Base-by-base conservation (phyloP, 768 basidiomycete species). In the Paxillus ammoniavirescens region DNA sequence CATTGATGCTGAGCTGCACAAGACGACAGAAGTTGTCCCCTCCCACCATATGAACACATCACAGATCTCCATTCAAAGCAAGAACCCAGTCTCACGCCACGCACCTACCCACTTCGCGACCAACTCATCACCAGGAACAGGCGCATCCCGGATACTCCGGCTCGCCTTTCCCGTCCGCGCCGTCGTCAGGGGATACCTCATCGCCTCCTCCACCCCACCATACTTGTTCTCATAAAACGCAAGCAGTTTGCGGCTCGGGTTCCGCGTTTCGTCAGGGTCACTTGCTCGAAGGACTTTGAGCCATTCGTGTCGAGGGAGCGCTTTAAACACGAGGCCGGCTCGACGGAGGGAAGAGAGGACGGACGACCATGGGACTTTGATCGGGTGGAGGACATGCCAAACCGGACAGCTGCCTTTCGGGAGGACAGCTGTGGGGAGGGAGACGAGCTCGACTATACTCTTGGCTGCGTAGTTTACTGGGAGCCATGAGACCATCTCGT, bases 391-490 rank as follows among this genome's bases (percentile, higher is more conserved):
- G 38, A 70, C 21, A 12, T 68, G 55, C 40, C 59, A 66, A 13
- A 68, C 65, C 12, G 59, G 61, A 17, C 61, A 66, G 5, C 49
- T 47, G 8, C 40, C 50, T 8, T 31, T 33, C 8, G 5, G 45
- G 14, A n/a, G n/a, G 8, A 3, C 3, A 15, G 40, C 14, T 17
- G 35, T 37, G 35, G 59, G 50, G 14, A 60, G 47, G 1, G 43
- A 48, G 5, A 77, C 67, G 47, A 83, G 70, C 53, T 83, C 79
- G 37, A 70, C 58, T 55, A 83, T 79, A 15, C 72, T 73, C 33
- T 67, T 67, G 8, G 74, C 81, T 1, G 81, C 81, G 48, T 69
- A 72, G 66, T 84, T 74, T 47, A 82, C 79, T 0, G 82, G 80
- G 2, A 83, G 69, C 80, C 81, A 83, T 0, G 77, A 58, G 17